Percentiles rank a stretch among this genome's conserved stretches.
phyloP scores from a whole-genome alignment of 176 grass and related monocot genomes.

The Lolium rigidum region DNA sequence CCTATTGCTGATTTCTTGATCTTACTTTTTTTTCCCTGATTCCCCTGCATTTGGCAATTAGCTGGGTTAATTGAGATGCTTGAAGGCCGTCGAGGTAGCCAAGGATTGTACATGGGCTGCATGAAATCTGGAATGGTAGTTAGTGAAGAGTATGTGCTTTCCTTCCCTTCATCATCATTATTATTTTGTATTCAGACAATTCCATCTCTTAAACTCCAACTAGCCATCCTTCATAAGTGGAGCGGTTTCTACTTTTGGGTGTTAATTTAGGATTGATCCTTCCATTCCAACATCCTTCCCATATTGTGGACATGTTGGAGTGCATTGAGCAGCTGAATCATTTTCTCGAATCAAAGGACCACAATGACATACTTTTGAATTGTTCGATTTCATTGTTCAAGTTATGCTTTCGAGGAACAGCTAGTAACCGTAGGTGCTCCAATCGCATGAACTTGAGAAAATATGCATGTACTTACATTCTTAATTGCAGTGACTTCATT shows the following conservation, averaged over 20 bases:
- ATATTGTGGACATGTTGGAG: background rate
- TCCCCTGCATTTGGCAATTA: conserved; percentile 43
- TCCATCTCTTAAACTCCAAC: background rate
- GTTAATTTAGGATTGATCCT: conserved; percentile 20
- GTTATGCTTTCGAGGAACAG: conserved; percentile 5
- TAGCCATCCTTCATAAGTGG: conserved; percentile 6
- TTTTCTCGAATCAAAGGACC: conserved; percentile 6
- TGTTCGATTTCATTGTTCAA: conserved; percentile 17
- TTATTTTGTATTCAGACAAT: conserved; percentile 13
- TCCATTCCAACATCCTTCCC: conserved; percentile 2
- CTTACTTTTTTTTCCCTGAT: conserved; percentile 5
- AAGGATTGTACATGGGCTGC: conserved; percentile 93
- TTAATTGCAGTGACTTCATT: conserved; percentile 17
- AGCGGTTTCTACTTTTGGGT: background rate
- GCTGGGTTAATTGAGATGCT: conserved; percentile 96
- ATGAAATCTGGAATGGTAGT: conserved; percentile 93
- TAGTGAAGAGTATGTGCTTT: conserved; percentile 88
- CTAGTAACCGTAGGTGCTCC: background rate
- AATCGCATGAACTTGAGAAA: conserved; percentile 27
- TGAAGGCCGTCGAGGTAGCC: conserved; percentile 58
- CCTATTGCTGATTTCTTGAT: conserved; percentile 39
- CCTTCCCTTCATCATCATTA: conserved; percentile 19
- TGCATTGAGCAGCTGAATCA: background rate
- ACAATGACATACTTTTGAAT: background rate
- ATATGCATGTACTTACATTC: background rate